phyloP scores from a whole-genome alignment of 164 flowering plant genomes.

The Taxillus chinensis region DNA sequence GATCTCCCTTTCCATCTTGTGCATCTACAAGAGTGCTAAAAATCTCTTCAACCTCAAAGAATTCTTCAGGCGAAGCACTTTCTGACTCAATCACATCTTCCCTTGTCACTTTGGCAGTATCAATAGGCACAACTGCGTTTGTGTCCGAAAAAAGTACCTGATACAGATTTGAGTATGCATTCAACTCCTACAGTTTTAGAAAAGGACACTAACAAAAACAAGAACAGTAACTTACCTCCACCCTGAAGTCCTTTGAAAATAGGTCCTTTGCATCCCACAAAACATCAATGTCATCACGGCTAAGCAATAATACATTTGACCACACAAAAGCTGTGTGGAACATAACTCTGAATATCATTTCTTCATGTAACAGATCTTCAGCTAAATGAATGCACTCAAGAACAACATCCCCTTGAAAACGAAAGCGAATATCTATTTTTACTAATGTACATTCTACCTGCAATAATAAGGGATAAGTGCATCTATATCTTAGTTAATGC shows the following conservation, averaged over 20 bases:
- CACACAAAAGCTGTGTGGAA: conserved; percentile 82
- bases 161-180: conserved; percentile 32
- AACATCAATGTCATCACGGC: conserved; percentile 75
- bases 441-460: conserved; percentile 65
- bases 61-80: conserved; percentile 64
- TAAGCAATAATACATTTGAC: conserved; percentile 48
- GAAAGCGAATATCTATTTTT: conserved; percentile 64
- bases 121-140: conserved; percentile 44
- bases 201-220: conserved; percentile 13
- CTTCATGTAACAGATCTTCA: conserved; percentile 59
- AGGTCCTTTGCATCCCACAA: conserved; percentile 77
- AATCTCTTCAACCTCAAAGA: conserved; percentile 92
- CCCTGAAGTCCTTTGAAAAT: conserved; percentile 68
- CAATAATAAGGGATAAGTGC: conserved; percentile 14
- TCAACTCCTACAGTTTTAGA: conserved; percentile 30
- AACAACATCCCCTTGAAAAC: conserved; percentile 88
- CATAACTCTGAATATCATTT: conserved; percentile 75
- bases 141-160: conserved; percentile 80
- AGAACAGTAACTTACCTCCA: conserved; percentile 55
- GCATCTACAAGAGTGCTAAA: conserved; percentile 57
- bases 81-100: conserved; percentile 56
- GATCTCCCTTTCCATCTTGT: conserved; percentile 35
- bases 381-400: conserved; percentile 78
- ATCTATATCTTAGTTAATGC: conserved; percentile 1
- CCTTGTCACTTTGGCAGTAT: conserved; percentile 27